phyloP scores from a whole-genome alignment of 2,329 filamentous ascomycete species.

The Botrytis galanthina region DNA sequence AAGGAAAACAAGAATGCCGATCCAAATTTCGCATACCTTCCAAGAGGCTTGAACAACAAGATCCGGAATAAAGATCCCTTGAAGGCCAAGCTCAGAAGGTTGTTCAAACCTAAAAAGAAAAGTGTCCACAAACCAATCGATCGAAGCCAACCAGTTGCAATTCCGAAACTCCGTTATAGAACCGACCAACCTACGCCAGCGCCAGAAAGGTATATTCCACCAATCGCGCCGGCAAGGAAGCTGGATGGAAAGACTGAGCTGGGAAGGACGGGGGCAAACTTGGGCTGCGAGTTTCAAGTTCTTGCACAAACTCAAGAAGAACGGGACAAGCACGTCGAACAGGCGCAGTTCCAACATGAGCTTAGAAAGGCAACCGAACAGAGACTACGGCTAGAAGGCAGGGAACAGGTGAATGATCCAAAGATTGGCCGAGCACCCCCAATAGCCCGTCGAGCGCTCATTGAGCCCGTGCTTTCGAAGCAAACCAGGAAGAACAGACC shows the following conservation, averaged over 20 bases:
- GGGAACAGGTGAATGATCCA: conserved; percentile 1
- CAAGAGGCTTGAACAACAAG: conserved; percentile 12
- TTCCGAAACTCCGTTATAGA: background rate
- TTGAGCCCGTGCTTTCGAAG: background rate
- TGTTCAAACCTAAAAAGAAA: background rate
- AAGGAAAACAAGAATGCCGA: conserved; percentile 1
- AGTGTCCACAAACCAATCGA: background rate
- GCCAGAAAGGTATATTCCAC: background rate
- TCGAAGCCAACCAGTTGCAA: background rate
- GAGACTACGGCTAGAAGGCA: background rate
- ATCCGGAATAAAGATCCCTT: conserved; percentile 3
- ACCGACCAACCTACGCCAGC: background rate
- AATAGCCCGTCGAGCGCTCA: background rate
- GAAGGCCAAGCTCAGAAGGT: background rate
- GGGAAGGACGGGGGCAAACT: background rate
- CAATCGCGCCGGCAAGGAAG: background rate
- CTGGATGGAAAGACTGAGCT: background rate
- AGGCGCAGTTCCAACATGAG: background rate
- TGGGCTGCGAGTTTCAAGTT: background rate
- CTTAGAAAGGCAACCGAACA: conserved; percentile 3
- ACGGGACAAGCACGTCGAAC: background rate
- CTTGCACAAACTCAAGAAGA: background rate
- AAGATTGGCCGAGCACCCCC: conserved; percentile 17
- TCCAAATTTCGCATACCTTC: background rate
- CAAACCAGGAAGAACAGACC: no score